Evolutionary conservation across 192 early-diverging fungal genomes (phyloP).

Genomic region (Backusella mclennaniae): DNA sequence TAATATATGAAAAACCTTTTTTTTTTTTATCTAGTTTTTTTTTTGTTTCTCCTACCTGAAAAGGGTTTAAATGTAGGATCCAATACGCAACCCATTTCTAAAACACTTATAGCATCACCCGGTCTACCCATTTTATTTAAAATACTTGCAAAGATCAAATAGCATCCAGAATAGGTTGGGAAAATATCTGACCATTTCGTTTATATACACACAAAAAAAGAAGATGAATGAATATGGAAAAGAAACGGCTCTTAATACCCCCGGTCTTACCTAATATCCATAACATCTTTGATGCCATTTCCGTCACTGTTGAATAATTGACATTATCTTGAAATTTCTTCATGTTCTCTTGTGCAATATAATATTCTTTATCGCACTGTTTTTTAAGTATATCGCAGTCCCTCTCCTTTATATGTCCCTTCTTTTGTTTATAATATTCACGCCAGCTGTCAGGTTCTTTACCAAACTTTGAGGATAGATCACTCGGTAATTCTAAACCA

Average conservation of each 20-base stretch:
- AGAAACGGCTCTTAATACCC: too few relatives aligned
- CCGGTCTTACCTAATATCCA: constrained; percentile 2
- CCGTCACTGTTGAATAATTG: background rate
- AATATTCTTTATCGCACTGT: background rate
- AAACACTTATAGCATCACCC: background rate
- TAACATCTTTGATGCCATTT: constrained; percentile 4
- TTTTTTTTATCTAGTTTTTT: background rate
- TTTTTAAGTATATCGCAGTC: background rate
- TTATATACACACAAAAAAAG: background rate
- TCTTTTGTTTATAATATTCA: background rate
- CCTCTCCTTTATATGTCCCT: background rate
- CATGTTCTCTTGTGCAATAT: background rate
- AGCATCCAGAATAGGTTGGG: constrained; percentile 1
- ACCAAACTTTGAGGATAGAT: background rate
- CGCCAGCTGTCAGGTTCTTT: constrained; percentile 2
- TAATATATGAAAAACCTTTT: background rate
- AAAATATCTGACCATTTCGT: background rate
- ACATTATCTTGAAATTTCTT: background rate
- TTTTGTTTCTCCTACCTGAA: background rate
- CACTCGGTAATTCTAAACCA: constrained; percentile 4
- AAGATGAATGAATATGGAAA: too few relatives aligned
- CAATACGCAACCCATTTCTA: background rate
- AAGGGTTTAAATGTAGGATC: constrained; percentile 1
- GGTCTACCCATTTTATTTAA: background rate
- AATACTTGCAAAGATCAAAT: background rate